These are phyloP conservation scores for barrel medic (Medicago truncatula) DNA, from an alignment of 306 rosid genomes.

Conservation along the genomic window DNA sequence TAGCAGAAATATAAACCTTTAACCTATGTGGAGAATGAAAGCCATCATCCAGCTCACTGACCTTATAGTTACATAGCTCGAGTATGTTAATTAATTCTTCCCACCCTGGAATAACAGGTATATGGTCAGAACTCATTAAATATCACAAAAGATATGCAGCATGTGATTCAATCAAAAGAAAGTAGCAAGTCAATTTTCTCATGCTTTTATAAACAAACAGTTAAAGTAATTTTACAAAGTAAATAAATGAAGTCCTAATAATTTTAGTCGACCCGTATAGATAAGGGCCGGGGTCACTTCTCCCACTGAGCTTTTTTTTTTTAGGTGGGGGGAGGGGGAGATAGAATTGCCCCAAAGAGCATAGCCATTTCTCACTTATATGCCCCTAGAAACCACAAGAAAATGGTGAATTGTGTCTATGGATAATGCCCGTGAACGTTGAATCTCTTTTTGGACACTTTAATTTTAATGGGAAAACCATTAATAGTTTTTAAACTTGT, in stretches of 20 bases:
- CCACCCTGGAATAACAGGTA: conserved; percentile 49
- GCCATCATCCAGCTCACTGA: conserved; percentile 37
- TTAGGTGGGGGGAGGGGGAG: neutral
- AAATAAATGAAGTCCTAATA: neutral
- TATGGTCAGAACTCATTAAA: conserved; percentile 5
- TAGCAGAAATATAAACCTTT: conserved; percentile 40
- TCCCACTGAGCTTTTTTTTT: too few species aligned
- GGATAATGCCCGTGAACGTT: neutral
- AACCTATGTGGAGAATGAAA: conserved; percentile 34
- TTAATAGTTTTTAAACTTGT: neutral
- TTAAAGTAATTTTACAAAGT: too few species aligned
- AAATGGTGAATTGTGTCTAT: neutral
- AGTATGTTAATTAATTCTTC: conserved; percentile 36
- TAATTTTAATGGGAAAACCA: neutral
- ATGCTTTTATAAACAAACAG: conserved; percentile 9
- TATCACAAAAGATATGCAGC: conserved; percentile 1
- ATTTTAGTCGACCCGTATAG: neutral
- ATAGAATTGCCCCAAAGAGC: conserved; percentile 7
- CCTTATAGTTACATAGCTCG: conserved; percentile 15
- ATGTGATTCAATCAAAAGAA: conserved; percentile 6
- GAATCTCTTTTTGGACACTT: neutral
- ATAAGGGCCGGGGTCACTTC: neutral
- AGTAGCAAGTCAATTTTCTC: neutral
- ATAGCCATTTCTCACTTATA: conserved; percentile 16
- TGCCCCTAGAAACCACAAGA: neutral